phyloP scores from a whole-genome alignment of 2,329 filamentous ascomycete species.

The Plenodomus tracheiphilus region DNA sequence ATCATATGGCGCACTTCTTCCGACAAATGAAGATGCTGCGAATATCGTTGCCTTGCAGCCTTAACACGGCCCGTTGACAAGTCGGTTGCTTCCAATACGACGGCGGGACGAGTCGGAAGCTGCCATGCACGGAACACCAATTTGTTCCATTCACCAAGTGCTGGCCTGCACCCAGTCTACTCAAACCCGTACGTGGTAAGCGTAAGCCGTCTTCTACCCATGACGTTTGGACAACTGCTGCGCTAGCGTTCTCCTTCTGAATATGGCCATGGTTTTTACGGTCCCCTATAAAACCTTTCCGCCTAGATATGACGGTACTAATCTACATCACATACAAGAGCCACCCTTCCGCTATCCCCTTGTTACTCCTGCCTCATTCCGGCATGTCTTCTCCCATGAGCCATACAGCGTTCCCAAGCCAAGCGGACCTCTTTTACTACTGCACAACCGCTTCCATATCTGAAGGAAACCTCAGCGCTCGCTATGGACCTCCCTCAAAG shows the following conservation, averaged over 20 bases:
- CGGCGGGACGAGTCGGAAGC: not conserved
- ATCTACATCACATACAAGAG: not conserved
- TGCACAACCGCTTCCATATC: constrained; percentile 42
- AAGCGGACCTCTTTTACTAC: constrained; percentile 43
- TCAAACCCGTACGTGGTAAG: constrained; percentile 21
- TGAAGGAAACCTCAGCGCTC: constrained; percentile 37
- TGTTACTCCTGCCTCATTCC: not conserved
- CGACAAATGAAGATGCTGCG: constrained; percentile 22
- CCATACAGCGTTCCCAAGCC: constrained; percentile 39
- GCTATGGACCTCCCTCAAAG: constrained; percentile 39
- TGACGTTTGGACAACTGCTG: constrained; percentile 26
- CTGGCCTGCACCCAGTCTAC: constrained; percentile 21
- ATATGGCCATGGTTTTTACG: not conserved
- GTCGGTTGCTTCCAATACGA: too few relatives aligned
- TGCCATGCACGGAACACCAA: constrained; percentile 4
- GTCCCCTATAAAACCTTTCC: constrained; percentile 28
- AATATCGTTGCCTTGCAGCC: constrained; percentile 40
- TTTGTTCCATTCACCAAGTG: constrained; percentile 19
- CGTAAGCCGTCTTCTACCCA: constrained; percentile 26
- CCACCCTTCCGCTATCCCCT: not conserved
- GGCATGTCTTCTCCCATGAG: constrained; percentile 39
- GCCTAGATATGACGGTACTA: too few relatives aligned
- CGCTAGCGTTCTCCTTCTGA: constrained; percentile 6
- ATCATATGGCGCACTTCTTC: constrained; percentile 12
- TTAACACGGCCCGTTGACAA: too few relatives aligned